Evolutionary conservation across 345 rosid species (phyloP).

Genomic region (Boechera retrofracta): DNA sequence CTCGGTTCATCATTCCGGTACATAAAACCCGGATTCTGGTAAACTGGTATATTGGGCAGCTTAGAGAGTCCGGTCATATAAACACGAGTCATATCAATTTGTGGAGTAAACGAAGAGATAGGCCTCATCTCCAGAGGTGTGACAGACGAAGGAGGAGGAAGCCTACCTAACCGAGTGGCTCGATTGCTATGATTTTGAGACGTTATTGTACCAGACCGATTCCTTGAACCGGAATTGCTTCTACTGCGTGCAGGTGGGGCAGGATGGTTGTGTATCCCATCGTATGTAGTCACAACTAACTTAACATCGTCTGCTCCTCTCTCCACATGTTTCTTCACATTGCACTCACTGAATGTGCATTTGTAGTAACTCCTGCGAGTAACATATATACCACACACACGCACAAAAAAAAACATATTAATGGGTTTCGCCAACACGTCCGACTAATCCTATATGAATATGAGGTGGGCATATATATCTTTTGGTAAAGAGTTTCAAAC

Average conservation of each 20-base stretch:
- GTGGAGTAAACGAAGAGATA: not conserved
- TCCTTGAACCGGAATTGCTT: slow-evolving; percentile 2
- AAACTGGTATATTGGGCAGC: slow-evolving; percentile 16
- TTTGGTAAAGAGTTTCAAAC: no score
- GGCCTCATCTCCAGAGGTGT: not conserved
- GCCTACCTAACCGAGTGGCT: not conserved
- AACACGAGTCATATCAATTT: not conserved
- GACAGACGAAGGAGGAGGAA: not conserved
- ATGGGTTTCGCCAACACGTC: not conserved
- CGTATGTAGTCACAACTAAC: slow-evolving; percentile 24
- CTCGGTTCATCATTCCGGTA: slow-evolving; percentile 22
- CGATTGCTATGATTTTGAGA: not conserved
- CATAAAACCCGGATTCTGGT: slow-evolving; percentile 1
- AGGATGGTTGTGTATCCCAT: slow-evolving; percentile 36
- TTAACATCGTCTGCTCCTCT: slow-evolving; percentile 40
- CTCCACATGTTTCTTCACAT: slow-evolving; percentile 42
- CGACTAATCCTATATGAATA: no score
- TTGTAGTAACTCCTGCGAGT: slow-evolving; percentile 40
- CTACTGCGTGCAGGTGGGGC: slow-evolving; percentile 11
- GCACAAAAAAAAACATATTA: not conserved
- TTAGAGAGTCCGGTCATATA: slow-evolving; percentile 27
- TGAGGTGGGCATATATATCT: no score
- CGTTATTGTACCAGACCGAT: slow-evolving; percentile 5
- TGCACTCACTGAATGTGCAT: slow-evolving; percentile 25
- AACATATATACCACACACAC: not conserved